Conservation (phyloP, 805 yeast genomes). For the Kodamaea lidongshanica region DNA sequence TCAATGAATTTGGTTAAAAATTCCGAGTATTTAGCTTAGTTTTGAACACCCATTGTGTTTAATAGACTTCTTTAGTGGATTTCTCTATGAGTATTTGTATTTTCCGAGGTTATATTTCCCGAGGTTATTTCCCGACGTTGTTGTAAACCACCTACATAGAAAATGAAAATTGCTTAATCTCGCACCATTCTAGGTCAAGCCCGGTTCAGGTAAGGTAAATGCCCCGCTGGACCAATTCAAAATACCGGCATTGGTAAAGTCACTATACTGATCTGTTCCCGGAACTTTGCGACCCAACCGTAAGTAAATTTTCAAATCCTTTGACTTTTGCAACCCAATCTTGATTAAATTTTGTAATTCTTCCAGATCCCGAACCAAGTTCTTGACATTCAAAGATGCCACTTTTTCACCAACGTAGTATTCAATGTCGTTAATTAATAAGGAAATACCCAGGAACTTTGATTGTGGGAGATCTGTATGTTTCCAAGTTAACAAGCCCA, state of each 20-base stretch:
- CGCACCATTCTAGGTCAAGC: conserved; percentile 40
- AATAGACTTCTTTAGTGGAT: too few relatives aligned
- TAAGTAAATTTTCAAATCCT: conserved; percentile 41
- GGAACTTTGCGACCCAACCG: conserved; percentile 50
- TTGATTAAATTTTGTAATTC: conserved; percentile 22
- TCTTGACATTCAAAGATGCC: conserved; percentile 32
- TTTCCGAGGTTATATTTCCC: too few relatives aligned
- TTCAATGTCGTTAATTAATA: conserved; percentile 76
- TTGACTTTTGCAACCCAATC: conserved; percentile 24
- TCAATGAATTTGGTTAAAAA: too few relatives aligned
- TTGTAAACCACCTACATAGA: not conserved
- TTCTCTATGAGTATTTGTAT: too few relatives aligned
- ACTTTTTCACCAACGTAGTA: conserved; percentile 51
- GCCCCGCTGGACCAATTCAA: conserved; percentile 56
- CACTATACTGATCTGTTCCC: conserved; percentile 40
- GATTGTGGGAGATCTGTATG: too few relatives aligned
- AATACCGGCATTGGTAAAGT: conserved; percentile 59
- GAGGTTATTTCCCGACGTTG: not conserved
- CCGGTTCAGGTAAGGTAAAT: conserved; percentile 46
- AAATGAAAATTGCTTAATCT: too few relatives aligned
- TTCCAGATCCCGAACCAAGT: conserved; percentile 16
- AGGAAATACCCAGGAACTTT: conserved; percentile 48
- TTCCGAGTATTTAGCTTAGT: too few relatives aligned
- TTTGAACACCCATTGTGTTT: too few relatives aligned
- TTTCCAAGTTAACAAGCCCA: conserved; percentile 36